A percentile compares a stretch with the other conserved stretches of the same genome.
Evolutionary conservation across 2,329 filamentous ascomycete genomes (phyloP).

Genomic region (Coniochaeta prunicola): DNA sequence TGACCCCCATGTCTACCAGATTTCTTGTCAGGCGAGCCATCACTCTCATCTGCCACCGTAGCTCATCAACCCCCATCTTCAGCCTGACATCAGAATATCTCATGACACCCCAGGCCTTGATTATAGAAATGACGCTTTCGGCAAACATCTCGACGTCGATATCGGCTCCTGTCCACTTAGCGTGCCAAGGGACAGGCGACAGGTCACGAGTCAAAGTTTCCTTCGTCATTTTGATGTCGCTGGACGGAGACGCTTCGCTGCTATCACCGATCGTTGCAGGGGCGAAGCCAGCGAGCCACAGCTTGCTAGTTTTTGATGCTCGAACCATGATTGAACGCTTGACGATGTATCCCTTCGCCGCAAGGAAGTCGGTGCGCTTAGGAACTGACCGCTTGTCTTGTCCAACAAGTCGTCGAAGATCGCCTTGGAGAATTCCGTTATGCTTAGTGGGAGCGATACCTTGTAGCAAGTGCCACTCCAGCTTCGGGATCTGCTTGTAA

Average conservation of each 20-base stretch:
- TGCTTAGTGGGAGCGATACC: slow-evolving; percentile 48
- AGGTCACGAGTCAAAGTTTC: slow-evolving; percentile 30
- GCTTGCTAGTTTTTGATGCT: slow-evolving; percentile 54
- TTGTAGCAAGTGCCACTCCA: slow-evolving; percentile 52
- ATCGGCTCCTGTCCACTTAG: slow-evolving; percentile 49
- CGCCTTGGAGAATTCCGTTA: slow-evolving; percentile 50
- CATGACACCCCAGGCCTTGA: slow-evolving; percentile 51
- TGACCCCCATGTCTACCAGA: slow-evolving; percentile 46
- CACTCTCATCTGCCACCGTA: slow-evolving; percentile 52
- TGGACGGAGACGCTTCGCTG: slow-evolving; percentile 8
- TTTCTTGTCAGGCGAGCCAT: slow-evolving; percentile 52
- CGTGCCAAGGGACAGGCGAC: slow-evolving; percentile 47
- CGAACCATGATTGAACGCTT: slow-evolving; percentile 53
- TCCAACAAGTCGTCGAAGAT: slow-evolving; percentile 47
- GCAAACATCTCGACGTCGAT: slow-evolving; percentile 52
- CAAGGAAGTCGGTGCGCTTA: slow-evolving; percentile 51
- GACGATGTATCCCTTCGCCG: slow-evolving; percentile 53
- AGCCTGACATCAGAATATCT: slow-evolving; percentile 49
- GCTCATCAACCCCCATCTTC: slow-evolving; percentile 49
- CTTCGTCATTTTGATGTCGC: slow-evolving; percentile 22
- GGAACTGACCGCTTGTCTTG: slow-evolving; percentile 60
- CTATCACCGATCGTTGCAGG: slow-evolving; percentile 33
- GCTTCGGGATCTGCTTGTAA: slow-evolving; percentile 48
- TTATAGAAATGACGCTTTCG: slow-evolving; percentile 48
- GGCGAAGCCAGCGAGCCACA: slow-evolving; percentile 52